Evolutionary conservation across 352 stramenopile genomes (phyloP).

Genomic region (Pythium chondricola): DNA sequence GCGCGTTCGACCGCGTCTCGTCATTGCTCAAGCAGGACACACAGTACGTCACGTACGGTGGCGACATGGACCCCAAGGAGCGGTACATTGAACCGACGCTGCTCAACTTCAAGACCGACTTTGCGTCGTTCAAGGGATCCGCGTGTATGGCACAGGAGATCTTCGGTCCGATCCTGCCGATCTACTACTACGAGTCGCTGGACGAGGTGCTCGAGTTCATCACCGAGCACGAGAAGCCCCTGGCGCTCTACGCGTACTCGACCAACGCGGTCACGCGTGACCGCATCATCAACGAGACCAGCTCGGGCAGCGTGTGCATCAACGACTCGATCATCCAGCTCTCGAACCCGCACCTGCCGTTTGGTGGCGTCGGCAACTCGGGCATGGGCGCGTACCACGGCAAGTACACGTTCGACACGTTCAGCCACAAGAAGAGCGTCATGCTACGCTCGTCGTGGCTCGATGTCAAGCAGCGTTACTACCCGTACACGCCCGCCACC

Average conservation of each 20-base stretch:
- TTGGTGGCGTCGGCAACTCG: constrained; percentile 54
- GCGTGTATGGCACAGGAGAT: constrained; percentile 91
- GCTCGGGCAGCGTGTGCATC: constrained; percentile 29
- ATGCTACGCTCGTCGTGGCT: constrained; percentile 46
- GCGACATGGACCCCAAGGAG: constrained; percentile 51
- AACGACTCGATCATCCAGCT: constrained; percentile 71
- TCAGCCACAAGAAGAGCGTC: constrained; percentile 52
- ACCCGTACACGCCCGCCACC: constrained; percentile 33
- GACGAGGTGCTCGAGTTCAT: constrained; percentile 18
- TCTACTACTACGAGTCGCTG: constrained; percentile 37
- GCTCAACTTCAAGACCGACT: constrained; percentile 78
- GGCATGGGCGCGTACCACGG: constrained; percentile 60
- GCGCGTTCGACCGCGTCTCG: constrained; percentile 41
- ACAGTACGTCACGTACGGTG: constrained; percentile 50
- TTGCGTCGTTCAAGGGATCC: constrained; percentile 38
- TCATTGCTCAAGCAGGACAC: constrained; percentile 55
- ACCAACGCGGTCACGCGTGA: constrained; percentile 29
- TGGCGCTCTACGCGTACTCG: constrained; percentile 23
- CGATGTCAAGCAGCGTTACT: constrained; percentile 55
- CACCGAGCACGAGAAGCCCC: constrained; percentile 34
- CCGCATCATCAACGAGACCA: constrained; percentile 24
- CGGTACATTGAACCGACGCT: constrained; percentile 86
- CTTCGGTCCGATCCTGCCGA: constrained; percentile 89
- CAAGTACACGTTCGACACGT: constrained; percentile 42
- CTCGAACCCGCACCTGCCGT: constrained; percentile 39